phyloP scores from a whole-genome alignment of 352 stramenopile genomes.

The Phytophthora pistaciae region DNA sequence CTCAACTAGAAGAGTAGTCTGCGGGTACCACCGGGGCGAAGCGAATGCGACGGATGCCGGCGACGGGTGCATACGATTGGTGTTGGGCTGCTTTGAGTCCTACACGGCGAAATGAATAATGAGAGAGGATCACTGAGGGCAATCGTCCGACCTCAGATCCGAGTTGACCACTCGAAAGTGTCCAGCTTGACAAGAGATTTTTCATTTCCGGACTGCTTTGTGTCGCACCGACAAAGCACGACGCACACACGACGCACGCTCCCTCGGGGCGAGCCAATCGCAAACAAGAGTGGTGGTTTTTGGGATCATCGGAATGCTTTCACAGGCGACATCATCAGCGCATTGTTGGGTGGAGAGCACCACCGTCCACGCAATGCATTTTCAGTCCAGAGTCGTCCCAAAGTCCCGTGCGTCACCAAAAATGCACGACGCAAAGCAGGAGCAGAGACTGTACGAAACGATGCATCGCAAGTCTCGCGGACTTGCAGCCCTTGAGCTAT shows the following conservation, averaged over 20 bases:
- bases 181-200: slow-evolving; percentile 12
- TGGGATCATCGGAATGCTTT: slow-evolving; percentile 26
- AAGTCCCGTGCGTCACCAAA: slow-evolving; percentile 23
- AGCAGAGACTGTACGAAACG: slow-evolving; percentile 14
- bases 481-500: too few relatives aligned
- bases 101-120: slow-evolving; percentile 25
- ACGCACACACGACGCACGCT: slow-evolving; percentile 3
- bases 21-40: slow-evolving; percentile 9
- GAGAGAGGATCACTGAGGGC: neutral
- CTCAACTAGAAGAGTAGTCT: neutral
- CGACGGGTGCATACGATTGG: slow-evolving; percentile 14
- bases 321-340: neutral
- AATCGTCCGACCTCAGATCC: neutral
- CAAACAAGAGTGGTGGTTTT: slow-evolving; percentile 13
- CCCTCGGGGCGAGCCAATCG: slow-evolving; percentile 16
- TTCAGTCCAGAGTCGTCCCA: slow-evolving; percentile 10
- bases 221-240: slow-evolving; percentile 17
- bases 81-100: slow-evolving; percentile 26
- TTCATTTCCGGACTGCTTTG: slow-evolving; percentile 6
- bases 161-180: slow-evolving; percentile 4
- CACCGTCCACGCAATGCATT: slow-evolving; percentile 15
- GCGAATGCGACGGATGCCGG: slow-evolving; percentile 1
- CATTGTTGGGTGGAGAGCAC: slow-evolving; percentile 12
- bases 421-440: slow-evolving; percentile 21
- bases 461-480: neutral